Evolutionary conservation across 1,139 yeast species (phyloP).

Genomic region (Blastobotrys indianensis): DNA sequence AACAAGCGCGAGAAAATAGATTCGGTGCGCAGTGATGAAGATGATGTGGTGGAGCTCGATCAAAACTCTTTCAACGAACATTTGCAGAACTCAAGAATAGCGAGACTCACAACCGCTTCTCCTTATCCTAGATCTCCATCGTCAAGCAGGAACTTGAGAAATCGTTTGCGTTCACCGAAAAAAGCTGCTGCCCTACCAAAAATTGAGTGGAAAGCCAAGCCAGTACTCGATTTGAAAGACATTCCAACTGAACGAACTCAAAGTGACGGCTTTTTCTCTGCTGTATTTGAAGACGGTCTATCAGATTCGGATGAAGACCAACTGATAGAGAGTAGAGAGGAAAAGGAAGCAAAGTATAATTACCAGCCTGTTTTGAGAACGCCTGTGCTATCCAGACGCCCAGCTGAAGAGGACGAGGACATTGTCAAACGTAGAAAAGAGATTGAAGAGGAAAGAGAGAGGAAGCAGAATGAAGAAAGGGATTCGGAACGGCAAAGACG

Average conservation of each 20-base stretch:
- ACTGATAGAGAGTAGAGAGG: conserved; percentile 1
- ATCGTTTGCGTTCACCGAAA: neutral
- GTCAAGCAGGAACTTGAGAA: neutral
- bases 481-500: neutral
- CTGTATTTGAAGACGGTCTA: conserved; percentile 26
- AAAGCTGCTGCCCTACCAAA: conserved; percentile 15
- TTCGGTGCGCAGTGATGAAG: conserved; percentile 1
- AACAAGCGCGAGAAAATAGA: neutral
- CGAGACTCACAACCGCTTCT: too few relatives aligned
- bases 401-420: conserved; percentile 12
- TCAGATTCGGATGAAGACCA: conserved; percentile 11
- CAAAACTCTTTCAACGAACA: conserved; percentile 3
- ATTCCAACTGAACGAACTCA: conserved; percentile 24
- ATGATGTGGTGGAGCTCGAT: conserved; percentile 7
- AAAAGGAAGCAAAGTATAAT: conserved; percentile 5
- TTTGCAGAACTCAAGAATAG: neutral
- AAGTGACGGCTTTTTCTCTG: conserved; percentile 29
- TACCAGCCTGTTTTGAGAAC: conserved; percentile 1
- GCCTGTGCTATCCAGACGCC: conserved; percentile 2
- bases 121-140: too few relatives aligned
- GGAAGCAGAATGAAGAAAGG: conserved; percentile 1
- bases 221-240: conserved; percentile 25
- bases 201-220: conserved; percentile 20
- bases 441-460: conserved; percentile 4
- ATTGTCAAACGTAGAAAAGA: conserved; percentile 10